These are phyloP conservation scores for Tetrahymena malaccensis DNA, from an alignment of 73 alveolate species.

Conservation along the genomic window DNA sequence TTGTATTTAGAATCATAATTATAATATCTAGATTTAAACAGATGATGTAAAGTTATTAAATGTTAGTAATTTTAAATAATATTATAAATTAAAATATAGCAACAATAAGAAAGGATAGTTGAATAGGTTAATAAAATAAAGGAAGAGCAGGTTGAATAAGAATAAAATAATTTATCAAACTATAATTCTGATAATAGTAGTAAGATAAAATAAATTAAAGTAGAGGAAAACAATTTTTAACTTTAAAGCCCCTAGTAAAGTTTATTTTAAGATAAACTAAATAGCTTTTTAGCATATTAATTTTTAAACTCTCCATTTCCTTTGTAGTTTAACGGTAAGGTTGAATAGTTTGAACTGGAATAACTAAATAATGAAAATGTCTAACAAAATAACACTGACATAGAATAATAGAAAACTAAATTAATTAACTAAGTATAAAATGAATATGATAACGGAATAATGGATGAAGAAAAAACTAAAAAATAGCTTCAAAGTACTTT, in stretches of 20 bases:
- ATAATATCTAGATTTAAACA: too few species aligned
- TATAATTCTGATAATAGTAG: not conserved
- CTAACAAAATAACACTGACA: not conserved
- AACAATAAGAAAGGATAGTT: not conserved
- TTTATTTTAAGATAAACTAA: not conserved
- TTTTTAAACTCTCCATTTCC: not conserved
- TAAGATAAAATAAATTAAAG: too few species aligned
- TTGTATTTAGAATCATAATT: not conserved
- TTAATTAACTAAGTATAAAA: not conserved
- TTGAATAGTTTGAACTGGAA: not conserved
- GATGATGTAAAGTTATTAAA: too few species aligned
- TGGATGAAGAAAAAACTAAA: too few species aligned
- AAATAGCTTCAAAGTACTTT: too few species aligned
- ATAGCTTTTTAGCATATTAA: not conserved
- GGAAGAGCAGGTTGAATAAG: not conserved
- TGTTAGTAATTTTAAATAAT: too few species aligned
- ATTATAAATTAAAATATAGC: not conserved
- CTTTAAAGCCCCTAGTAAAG: not conserved
- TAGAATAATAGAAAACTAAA: not conserved
- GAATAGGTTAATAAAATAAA: too few species aligned
- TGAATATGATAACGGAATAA: not conserved
- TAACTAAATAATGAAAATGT: not conserved
- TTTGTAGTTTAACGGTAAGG: not conserved
- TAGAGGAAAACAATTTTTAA: not conserved
- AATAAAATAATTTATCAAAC: too few species aligned